Evolutionary conservation across 371 early-diverging fungal genomes (phyloP).

Genomic region (Mortierella sp.): DNA sequence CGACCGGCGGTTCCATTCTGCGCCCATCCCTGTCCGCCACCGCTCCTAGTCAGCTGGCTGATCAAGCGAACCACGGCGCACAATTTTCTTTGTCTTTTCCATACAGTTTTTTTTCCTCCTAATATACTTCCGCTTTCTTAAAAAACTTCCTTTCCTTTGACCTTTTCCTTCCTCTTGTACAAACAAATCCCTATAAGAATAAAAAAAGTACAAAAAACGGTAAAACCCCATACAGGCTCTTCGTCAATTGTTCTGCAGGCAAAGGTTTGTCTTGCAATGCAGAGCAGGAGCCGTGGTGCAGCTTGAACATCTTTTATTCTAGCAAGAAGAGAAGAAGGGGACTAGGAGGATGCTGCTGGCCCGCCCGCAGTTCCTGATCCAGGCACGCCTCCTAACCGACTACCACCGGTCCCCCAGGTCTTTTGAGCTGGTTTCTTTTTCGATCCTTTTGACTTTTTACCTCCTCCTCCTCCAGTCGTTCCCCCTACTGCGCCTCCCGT

Average conservation of each 20-base stretch:
- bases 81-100: background rate
- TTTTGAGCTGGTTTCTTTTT: conserved; percentile 10
- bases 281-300: too few relatives aligned
- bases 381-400: conserved; percentile 36
- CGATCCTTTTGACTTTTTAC: conserved; percentile 13
- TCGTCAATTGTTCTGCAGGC: background rate
- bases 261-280: background rate
- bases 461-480: conserved; percentile 17
- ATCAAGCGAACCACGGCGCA: background rate
- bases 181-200: background rate
- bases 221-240: background rate
- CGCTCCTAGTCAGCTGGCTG: conserved; percentile 29
- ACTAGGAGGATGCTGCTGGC: background rate
- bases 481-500: conserved; percentile 16
- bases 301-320: background rate
- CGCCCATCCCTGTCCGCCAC: conserved; percentile 56
- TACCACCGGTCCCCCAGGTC: conserved; percentile 39
- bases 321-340: background rate
- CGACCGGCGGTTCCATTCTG: conserved; percentile 55
- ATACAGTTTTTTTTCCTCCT: background rate
- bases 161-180: background rate
- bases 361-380: conserved; percentile 27
- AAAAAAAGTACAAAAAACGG: background rate
- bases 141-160: background rate
- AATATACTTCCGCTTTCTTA: background rate